Base-by-base conservation (phyloP, 2,329 filamentous ascomycete species). In the Pestalotiopsis sp. region DNA sequence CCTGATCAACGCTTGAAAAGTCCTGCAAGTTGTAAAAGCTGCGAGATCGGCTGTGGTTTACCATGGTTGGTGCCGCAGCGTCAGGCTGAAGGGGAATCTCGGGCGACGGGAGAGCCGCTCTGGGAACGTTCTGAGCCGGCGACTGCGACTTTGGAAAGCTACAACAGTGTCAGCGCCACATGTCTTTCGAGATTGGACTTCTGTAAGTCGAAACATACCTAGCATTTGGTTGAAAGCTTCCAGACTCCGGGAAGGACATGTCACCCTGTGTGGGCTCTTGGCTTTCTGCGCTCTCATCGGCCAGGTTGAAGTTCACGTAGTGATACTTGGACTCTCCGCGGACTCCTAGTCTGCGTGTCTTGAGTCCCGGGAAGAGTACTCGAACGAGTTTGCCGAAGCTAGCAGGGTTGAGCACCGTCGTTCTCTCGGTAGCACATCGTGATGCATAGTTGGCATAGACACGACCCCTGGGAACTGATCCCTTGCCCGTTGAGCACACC, bases 321-420 rank as follows among this genome's bases (percentile, higher is more conserved):
- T 99, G 96, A 79, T 99, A 99, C 79, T 99, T 99, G 14, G 96
- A 99, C 82, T 98, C 95, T 72, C 96, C 96, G 66, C 96, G 90
- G 61, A 98, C 95, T 71, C 96, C 96, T 13, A 99, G 86, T 72
- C 96, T 89, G 69, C 96, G 89, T 39, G 96, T 99, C 81, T 97
- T 95, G 25, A 99, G 91, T 57, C 95, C 95, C 0, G 96, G 95
- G 75, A 98, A 99, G 65, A 99, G 92, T 52, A 99, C 95, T 39
- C 96, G 91, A 41, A 99, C 96, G 58, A 99, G 89, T 81, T 99
- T 99, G 68, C 96, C 96, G 81, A 99, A 99, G 36, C 95, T 98
- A 11, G 96, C 96, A 57, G 96, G 96, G 77, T 99, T 99, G 68
- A 99, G 83, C 11, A 97, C 95, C 0, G 96, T 97, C 52, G 98